A percentile compares a stretch with the other conserved stretches of the same genome.
Conservation (phyloP, 495 filamentous ascomycete genomes). For the Rostrohypoxylon terebratum region DNA sequence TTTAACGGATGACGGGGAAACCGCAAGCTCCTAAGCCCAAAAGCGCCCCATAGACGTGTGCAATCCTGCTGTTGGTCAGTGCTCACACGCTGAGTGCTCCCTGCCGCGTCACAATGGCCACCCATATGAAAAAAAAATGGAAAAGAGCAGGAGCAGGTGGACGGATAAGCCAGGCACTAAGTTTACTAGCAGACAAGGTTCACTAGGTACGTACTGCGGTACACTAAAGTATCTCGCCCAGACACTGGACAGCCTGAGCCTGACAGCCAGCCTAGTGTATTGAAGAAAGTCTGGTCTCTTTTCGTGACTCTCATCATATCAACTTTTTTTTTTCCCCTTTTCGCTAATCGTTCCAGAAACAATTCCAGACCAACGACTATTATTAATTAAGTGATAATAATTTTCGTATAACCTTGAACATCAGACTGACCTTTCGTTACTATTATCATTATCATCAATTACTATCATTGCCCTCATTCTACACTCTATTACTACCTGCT, state of each 20-base stretch:
- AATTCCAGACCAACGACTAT: background rate
- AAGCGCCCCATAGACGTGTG: background rate
- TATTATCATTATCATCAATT: slow-evolving; percentile 1
- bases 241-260: too few species aligned
- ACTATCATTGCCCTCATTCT: background rate
- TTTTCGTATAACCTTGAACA: slow-evolving; percentile 2
- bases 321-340: slow-evolving; percentile 20
- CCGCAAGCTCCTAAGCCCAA: background rate
- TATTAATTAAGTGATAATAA: background rate
- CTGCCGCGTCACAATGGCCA: slow-evolving; percentile 48
- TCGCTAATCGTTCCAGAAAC: slow-evolving; percentile 19
- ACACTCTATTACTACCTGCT: background rate
- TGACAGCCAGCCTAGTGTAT: background rate
- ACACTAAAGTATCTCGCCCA: slow-evolving; percentile 2
- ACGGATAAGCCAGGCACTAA: slow-evolving; percentile 8
- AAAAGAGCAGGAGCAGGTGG: slow-evolving; percentile 19
- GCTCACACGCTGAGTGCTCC: slow-evolving; percentile 14
- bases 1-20: background rate
- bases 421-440: background rate
- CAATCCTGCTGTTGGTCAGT: slow-evolving; percentile 2
- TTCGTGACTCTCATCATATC: slow-evolving; percentile 12
- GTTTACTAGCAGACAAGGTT: slow-evolving; percentile 2
- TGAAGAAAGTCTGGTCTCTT: slow-evolving; percentile 14
- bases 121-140: slow-evolving; percentile 18
- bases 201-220: background rate